Base-by-base conservation (phyloP, 495 filamentous ascomycete species). In the Geopyxis carbonaria region DNA sequence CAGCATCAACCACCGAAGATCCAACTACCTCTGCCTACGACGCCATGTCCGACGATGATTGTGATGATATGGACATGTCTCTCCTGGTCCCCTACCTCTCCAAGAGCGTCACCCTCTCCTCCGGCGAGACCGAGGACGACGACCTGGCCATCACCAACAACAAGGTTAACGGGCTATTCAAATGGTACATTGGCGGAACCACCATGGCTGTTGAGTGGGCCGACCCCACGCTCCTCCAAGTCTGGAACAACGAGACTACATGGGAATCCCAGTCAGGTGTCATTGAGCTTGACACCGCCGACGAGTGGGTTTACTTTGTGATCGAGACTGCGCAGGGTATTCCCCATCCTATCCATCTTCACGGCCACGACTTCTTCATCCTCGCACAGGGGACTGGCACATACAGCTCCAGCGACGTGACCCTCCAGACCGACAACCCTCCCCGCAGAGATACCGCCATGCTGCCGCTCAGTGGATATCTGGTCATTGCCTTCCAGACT, bases 391-490 rank as follows among this genome's bases (percentile, higher is more conserved):
- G 38, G 13, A 16, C 60, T 58, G 24, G 46, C 37, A 4, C 55
- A 45, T 33, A 14, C 6, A 16, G 18, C 13, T 7, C 7, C 6
- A n/a, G n/a, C n/a, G n/a, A n/a, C n/a, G 6, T 14, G 7, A 14
- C 13, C 11, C 31, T 67, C 67, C 50, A 13, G 4, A 19, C 22
- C 13, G 29, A 35, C 14, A 69, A 64, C 45, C 70, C 75, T 3
- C 65, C 69, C 4, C 64, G 74, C 4, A 61, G 76, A 7, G 76
- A 80, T 44, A 68, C 67, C 5, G 72, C 71, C 2, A 53, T 73
- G 46, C 49, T 81, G 0, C 64, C 65, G 1, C 59, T 53, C 5
- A 50, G 45, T 40, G 71, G 66, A 4, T 58, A 64, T 49, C 42
- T 69, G 31, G 57, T 69, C 10, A 57, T 75, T 2, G 70, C 60